Conservation (phyloP, 331 rosid species). For the Quercus phellos region DNA sequence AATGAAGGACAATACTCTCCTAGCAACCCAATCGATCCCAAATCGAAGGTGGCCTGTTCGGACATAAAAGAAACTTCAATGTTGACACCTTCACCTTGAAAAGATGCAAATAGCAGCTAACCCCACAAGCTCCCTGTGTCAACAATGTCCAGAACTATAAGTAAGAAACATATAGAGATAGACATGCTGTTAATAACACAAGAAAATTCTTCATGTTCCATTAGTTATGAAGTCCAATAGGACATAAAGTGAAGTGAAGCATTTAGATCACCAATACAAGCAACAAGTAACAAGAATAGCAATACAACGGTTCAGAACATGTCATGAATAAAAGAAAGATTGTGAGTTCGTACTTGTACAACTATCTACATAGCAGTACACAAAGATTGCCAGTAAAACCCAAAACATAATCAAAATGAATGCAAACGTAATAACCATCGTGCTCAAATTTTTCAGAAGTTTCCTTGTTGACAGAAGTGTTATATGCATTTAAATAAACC, state of each 20-base stretch:
- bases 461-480: not conserved
- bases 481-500: not conserved
- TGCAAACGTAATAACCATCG: not conserved
- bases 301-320: not conserved
- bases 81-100: conserved; percentile 40
- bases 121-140: conserved; percentile 32
- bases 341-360: not conserved
- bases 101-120: conserved; percentile 30
- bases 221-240: not conserved
- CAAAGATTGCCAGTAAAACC: not conserved
- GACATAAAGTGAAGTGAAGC: not conserved
- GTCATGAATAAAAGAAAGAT: not conserved
- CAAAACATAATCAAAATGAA: not conserved
- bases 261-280: not conserved
- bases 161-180: too few species aligned
- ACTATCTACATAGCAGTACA: not conserved
- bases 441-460: not conserved
- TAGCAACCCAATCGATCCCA: conserved; percentile 59
- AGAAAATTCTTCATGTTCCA: not conserved
- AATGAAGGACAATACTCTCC: conserved; percentile 53
- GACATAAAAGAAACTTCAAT: conserved; percentile 66
- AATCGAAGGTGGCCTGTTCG: conserved; percentile 51
- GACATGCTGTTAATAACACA: not conserved
- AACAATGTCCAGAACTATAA: conserved; percentile 8
- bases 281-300: not conserved